Base-by-base conservation (phyloP, 2,329 filamentous ascomycete genomes). In the Cylindrodendrum hubeiense region DNA sequence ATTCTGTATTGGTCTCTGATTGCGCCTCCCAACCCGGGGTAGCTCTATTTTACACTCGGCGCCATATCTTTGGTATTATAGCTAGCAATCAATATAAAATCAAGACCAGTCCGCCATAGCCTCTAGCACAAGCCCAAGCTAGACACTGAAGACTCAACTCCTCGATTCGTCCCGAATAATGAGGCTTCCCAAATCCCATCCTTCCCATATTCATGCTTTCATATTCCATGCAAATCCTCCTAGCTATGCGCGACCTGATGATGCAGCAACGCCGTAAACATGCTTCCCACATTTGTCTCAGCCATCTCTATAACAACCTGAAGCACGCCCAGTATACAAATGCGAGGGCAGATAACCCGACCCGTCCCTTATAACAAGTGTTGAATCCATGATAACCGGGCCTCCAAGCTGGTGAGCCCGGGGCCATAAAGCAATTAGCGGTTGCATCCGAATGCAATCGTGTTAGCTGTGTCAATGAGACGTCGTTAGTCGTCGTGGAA, bases 401-500 rank as follows among this genome's bases (percentile, higher is more conserved):
- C 60, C 53, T 63, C 60, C 58, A 21, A 46, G 49, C 19, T 15
- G 28, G 44, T 52, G 33, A 55, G 50, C 63, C 56, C 56, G 62
- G 37, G 28, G 54, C 34, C 55, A 63, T 61, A 52, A 65, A 60
- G 62, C 37, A 67, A 67, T 64, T 63, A 63, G 66, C 26, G 59
- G 49, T 56, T 50, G 57, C 66, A 47, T 57, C 49, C 41, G 24
- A 61, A 59, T 46, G 62, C 30, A 41, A 60, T 60, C 58, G 43
- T 65, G 51, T 30, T 55, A 34, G 21, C 22, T 33, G 19, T 56
- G 53, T 57, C 44, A 41, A 43, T 22, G 13, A 37, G n/a, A 28
- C 33, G 41, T 26, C 30, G 19, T 76, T 72, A 82, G 58, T 85
- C 79, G 63, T 86, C 84, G 60, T 83, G 82, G 74, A 87, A 87